Evolutionary conservation across 2,329 filamentous ascomycete species (phyloP), one percentile per base, ranked within the genome.

Genomic region (Claviceps arundinis): DNA sequence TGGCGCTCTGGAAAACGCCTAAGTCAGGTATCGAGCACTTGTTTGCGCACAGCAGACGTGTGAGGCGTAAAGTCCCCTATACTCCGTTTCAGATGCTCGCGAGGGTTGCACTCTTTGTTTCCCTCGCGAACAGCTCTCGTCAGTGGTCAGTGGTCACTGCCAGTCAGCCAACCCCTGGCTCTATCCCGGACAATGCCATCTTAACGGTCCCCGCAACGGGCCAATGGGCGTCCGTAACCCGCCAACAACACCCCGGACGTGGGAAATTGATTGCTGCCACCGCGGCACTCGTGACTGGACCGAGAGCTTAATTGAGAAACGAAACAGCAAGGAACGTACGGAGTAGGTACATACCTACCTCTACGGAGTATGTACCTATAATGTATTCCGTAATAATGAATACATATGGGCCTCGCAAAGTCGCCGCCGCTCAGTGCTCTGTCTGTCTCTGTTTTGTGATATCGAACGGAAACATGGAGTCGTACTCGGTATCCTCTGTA

Each of bases 81-180:
- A 50, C 52, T 13, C 24, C 30, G 52, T 54, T 51, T 54, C 52
- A 51, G 44, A 50, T 41, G 45, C 34, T 48, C 30, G 16, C 11
- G 14, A 22, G 17, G 34, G 24, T 6, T 41, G 3, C 16, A 41
- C 2, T 17, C 9, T 41, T 38, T 38, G 24, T 49, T 26, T 41
- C 37, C 37, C 37, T 41, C 19, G 30, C 30, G 30, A 34, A 34
- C 4, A 34, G 9, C 30, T 34, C 6, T 37, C 8, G 14, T 37
- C n/a, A n/a, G n/a, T n/a, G n/a, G n/a, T n/a, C n/a, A n/a, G n/a
- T n/a, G n/a, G n/a, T n/a, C 16, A 16, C 26, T 8, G 16, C 19
- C 19, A 19, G 2, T 37, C 45, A 26, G 37, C 19, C 47, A 40
- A 40, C 7, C 47, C 16, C 37, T 41, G 37, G 9, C 24, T 26